A percentile compares a stretch with the other conserved stretches of the same genome.
Evolutionary conservation across 371 early-diverging fungal species (phyloP).

Genomic region (Mortierella sp.): DNA sequence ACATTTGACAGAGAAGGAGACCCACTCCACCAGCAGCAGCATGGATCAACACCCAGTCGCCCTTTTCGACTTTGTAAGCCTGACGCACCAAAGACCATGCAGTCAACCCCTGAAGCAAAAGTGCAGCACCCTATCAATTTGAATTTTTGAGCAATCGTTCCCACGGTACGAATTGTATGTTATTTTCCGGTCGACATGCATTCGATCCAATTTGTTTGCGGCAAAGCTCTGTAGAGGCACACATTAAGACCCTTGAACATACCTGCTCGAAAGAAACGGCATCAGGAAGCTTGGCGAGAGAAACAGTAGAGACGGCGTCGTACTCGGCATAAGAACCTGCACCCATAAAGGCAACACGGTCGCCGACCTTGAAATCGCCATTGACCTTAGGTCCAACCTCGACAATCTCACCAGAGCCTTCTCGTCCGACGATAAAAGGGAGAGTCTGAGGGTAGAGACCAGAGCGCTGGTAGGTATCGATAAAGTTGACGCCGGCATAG

Average conservation of each 20-base stretch:
- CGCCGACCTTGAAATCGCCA: slow-evolving; percentile 79
- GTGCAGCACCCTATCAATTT: slow-evolving; percentile 68
- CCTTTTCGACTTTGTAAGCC: slow-evolving; percentile 81
- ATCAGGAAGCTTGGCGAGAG: slow-evolving; percentile 69
- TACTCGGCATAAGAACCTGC: slow-evolving; percentile 86
- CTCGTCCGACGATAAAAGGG: slow-evolving; percentile 85
- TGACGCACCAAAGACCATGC: slow-evolving; percentile 84
- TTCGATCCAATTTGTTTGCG: not conserved
- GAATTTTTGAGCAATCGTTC: slow-evolving; percentile 12
- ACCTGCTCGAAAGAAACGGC: slow-evolving; percentile 69
- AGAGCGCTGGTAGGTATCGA: slow-evolving; percentile 94
- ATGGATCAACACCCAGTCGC: slow-evolving; percentile 88
- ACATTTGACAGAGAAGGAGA: slow-evolving; percentile 80
- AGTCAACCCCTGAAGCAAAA: slow-evolving; percentile 83
- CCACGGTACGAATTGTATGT: slow-evolving; percentile 16
- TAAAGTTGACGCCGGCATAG: slow-evolving; percentile 90
- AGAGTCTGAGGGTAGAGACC: slow-evolving; percentile 85
- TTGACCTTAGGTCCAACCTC: slow-evolving; percentile 75
- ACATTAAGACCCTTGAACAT: not conserved
- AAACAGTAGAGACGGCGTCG: slow-evolving; percentile 64
- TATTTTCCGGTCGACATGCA: not conserved
- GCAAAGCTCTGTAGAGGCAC: not conserved
- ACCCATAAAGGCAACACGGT: slow-evolving; percentile 86
- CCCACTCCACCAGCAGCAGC: slow-evolving; percentile 97
- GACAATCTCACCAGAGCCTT: slow-evolving; percentile 89